phyloP scores from a whole-genome alignment of 2,329 filamentous ascomycete species.

The Phialemoniopsis sp. region DNA sequence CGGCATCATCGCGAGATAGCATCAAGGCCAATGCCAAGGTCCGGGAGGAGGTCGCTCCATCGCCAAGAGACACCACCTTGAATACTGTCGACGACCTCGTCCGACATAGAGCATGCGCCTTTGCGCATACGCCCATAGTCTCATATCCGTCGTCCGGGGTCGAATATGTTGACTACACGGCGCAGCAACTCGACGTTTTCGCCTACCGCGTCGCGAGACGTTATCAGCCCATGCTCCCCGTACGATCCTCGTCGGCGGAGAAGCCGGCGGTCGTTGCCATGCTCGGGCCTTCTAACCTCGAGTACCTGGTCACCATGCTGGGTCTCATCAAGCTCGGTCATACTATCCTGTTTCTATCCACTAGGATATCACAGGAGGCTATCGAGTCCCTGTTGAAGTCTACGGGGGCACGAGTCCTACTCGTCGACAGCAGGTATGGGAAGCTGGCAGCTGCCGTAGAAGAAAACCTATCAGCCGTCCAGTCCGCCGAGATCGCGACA shows the following conservation, averaged over 20 bases:
- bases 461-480: slow-evolving; percentile 14
- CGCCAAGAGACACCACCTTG: too few relatives aligned
- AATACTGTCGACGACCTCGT: slow-evolving; percentile 28
- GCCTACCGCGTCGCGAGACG: slow-evolving; percentile 19
- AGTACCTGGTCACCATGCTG: slow-evolving; percentile 49
- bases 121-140: slow-evolving; percentile 28
- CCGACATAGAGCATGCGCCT: slow-evolving; percentile 25
- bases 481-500: slow-evolving; percentile 19
- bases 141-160: slow-evolving; percentile 38
- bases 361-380: slow-evolving; percentile 24
- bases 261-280: slow-evolving; percentile 37
- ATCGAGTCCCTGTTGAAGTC: slow-evolving; percentile 20
- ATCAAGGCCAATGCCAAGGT: too few relatives aligned
- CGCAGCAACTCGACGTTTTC: slow-evolving; percentile 37
- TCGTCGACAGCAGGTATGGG: slow-evolving; percentile 16
- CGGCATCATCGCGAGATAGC: too few relatives aligned
- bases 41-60: too few relatives aligned
- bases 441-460: slow-evolving; percentile 12
- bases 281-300: slow-evolving; percentile 47
- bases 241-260: slow-evolving; percentile 16
- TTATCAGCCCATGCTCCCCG: slow-evolving; percentile 21
- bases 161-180: slow-evolving; percentile 40
- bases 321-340: slow-evolving; percentile 52
- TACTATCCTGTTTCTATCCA: slow-evolving; percentile 31
- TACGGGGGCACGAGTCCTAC: slow-evolving; percentile 16